Evolutionary conservation across 306 rosid genomes (phyloP).

Genomic region (Hippophae rhamnoides): DNA sequence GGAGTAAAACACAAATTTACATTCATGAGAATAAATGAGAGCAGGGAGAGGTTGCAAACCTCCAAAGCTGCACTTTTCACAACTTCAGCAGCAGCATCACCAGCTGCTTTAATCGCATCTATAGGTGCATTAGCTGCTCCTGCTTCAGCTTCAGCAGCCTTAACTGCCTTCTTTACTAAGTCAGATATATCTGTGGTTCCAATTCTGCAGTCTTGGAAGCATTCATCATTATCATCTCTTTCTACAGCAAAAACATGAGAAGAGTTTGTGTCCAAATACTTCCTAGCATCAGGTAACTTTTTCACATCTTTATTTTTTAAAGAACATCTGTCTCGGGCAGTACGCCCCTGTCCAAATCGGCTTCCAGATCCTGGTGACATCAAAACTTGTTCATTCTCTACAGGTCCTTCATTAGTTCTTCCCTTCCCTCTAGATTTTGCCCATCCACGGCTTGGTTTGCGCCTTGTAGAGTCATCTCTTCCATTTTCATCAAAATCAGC

Average conservation of each 20-base stretch:
- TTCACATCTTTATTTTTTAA: constrained; percentile 43
- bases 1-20: constrained; percentile 1
- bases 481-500: constrained; percentile 69
- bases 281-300: constrained; percentile 50
- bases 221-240: constrained; percentile 76
- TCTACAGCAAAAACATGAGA: constrained; percentile 39
- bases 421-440: constrained; percentile 69
- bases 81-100: constrained; percentile 93
- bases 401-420: constrained; percentile 55
- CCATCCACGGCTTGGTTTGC: constrained; percentile 65
- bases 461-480: constrained; percentile 71
- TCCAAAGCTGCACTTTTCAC: constrained; percentile 92
- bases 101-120: constrained; percentile 91
- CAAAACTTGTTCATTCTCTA: constrained; percentile 56
- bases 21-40: not conserved
- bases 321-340: constrained; percentile 47
- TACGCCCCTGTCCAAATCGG: constrained; percentile 53
- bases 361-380: constrained; percentile 71
- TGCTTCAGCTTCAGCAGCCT: constrained; percentile 91
- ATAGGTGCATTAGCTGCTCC: constrained; percentile 86
- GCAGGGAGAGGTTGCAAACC: constrained; percentile 26
- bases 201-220: constrained; percentile 67
- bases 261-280: constrained; percentile 28
- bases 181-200: constrained; percentile 72
- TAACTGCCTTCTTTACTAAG: constrained; percentile 73